Conservation (phyloP, 192 early-diverging fungal genomes). For the Umbelopsis isabellina region DNA sequence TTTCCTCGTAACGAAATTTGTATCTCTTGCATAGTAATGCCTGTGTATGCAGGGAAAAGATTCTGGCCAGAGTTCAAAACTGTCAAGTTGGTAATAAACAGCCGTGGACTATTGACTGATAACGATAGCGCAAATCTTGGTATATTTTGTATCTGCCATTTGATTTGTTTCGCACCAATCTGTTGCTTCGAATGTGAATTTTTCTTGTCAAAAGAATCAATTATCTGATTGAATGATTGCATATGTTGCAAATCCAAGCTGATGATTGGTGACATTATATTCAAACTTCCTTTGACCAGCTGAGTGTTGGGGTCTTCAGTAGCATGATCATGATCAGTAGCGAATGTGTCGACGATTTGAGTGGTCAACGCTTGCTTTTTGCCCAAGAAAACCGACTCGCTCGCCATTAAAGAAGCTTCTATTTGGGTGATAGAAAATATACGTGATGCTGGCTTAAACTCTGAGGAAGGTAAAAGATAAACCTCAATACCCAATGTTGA, state of each 20-base stretch:
- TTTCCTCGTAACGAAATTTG: conserved; percentile 1
- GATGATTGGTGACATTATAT: neutral
- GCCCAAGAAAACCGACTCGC: neutral
- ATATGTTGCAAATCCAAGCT: neutral
- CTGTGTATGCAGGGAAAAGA: neutral
- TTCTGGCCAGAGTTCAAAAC: too few species aligned
- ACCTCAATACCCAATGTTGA: neutral
- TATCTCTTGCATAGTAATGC: neutral
- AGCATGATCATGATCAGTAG: neutral
- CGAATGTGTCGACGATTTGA: conserved; percentile 13
- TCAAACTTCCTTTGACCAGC: neutral
- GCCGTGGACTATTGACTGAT: neutral
- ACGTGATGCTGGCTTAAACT: neutral
- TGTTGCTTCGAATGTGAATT: neutral
- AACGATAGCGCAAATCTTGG: neutral
- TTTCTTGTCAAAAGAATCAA: neutral
- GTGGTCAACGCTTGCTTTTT: conserved; percentile 2
- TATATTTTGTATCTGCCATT: conserved; percentile 1
- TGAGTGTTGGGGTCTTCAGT: conserved; percentile 1
- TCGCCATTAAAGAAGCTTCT: neutral
- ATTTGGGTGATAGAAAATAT: neutral
- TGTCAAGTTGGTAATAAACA: neutral
- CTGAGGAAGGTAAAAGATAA: neutral
- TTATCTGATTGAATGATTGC: neutral
- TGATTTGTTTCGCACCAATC: neutral